Base-by-base conservation (phyloP, 1,284 basidiomycete genomes). In the Melanopsichium pennsylvanicum region DNA sequence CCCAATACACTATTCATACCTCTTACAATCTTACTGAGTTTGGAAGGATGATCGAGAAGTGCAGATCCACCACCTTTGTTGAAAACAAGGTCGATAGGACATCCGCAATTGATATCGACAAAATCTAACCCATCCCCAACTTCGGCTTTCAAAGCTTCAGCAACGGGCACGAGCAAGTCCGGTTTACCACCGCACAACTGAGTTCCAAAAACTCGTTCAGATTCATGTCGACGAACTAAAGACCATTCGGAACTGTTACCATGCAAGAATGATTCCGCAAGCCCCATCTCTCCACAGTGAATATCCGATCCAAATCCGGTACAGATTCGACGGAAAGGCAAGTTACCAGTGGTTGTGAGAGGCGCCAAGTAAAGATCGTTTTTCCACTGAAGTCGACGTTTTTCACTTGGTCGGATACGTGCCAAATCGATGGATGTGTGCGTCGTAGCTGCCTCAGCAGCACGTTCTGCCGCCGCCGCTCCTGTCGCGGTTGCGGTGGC, bases 51-150 rank as follows among this genome's bases (percentile, higher is more conserved):
- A 68, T 96, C 93, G 22, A 98, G 86, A 48, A 98, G 90, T 88
- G 81, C 93, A 61, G 90, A 92, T 0, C 93, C 93, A 42, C 91
- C 93, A 0, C 93, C 93, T 21, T 87, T 87, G 77, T 91, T 91
- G 83, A 93, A 97, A 2, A 98, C 91, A 39, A 98, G 84, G 82
- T 98, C 95, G 70, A 97, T 97, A 3, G 95, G 95, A 82, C 95
- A 97, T 4, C 95, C 95, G 81, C 92, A 92, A 80, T 98, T 98
- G 72, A 97, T 83, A 75, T 98, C 95, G 11, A 95, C 90, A 77
- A 95, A 96, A 79, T 96, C 92, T 23, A 95, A 82, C 19, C 87
- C 86, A 10, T 84, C 83, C 0, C 74, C 74, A 2, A 77, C 54
- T 75, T 93, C 89, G 58, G 86, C 87, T 1, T 86, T 88, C 18